Base-by-base conservation (phyloP, 371 early-diverging fungal genomes). In the Blastocladiella emersonii region DNA sequence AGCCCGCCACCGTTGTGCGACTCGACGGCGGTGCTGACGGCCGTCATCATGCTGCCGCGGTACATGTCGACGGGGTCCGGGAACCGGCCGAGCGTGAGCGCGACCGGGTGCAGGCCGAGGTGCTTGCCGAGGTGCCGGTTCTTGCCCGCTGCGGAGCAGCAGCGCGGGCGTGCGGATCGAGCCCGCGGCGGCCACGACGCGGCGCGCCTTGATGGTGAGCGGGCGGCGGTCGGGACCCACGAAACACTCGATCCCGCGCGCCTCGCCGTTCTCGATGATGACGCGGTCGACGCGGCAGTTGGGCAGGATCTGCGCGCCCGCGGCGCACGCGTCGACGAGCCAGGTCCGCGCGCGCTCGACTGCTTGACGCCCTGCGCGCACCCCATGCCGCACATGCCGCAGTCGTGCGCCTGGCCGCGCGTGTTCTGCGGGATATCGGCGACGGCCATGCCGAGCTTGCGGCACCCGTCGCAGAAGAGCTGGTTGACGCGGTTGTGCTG, bases 51-150 rank as follows among this genome's bases (percentile, higher is more conserved):
- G 1, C 84, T 74, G 1, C 90, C 89, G 56, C 73, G 56, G 21
- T 23, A 51, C 13, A 30, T 27, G 30, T 51, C 19, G 66, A 69
- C 78, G 27, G 74, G 66, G 34, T 85, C 79, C 62, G 78, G 79
- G 71, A 81, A 86, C 35, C 74, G 66, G 32, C 87, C 89, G 70
- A 81, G 77, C n/a, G 74, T 72, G 36, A 76, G 63, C n/a, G 69
- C 57, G 57, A 75, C 79, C 6, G 90, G 90, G 65, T 90, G 89
- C 25, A 86, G 65, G 56, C 71, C 70, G 34, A 90, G 71, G 64
- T 86, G 64, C 27, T 71, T 67, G n/a, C 90, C 90, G 72, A 90
- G 84, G 67, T 87, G 67, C 65, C 74, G 76, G 73, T 88, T 88
- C 61, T 74, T 81, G 69, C 25, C 87, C 87, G 61, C 79, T 78